These are phyloP conservation scores for Daedaleopsis nitida DNA, from an alignment of 768 basidiomycete species.

Conservation along the genomic window DNA sequence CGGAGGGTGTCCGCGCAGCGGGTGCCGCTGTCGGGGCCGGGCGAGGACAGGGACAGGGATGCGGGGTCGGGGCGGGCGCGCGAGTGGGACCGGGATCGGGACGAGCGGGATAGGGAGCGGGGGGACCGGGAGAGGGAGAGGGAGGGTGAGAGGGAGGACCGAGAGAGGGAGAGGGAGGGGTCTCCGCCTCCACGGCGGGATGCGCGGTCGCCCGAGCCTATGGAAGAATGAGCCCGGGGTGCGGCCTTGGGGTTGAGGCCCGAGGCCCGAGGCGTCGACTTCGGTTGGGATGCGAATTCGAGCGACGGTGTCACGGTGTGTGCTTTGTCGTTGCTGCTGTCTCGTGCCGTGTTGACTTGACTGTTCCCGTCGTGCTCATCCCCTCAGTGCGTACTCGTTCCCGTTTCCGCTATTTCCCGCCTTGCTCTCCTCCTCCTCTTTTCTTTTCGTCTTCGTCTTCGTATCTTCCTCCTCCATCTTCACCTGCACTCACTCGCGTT, in stretches of 20 bases:
- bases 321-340: background rate
- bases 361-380: background rate
- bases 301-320: background rate
- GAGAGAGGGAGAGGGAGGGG: conserved; percentile 13
- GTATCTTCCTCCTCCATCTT: background rate
- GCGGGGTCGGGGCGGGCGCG: conserved; percentile 7
- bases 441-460: too few species aligned
- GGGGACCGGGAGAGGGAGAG: conserved; percentile 8
- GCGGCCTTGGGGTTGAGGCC: too few species aligned
- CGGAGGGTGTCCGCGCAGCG: conserved; percentile 16
- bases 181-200: conserved; percentile 10
- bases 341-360: background rate
- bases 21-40: background rate
- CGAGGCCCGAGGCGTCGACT: background rate
- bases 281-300: background rate
- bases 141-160: conserved; percentile 2
- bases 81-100: background rate
- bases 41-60: background rate
- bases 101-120: background rate
- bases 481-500: background rate
- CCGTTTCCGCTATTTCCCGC: background rate
- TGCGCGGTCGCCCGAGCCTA: conserved; percentile 17
- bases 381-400: background rate
- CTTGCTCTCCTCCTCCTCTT: background rate
- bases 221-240: conserved; percentile 7